phyloP scores from a whole-genome alignment of 2,329 filamentous ascomycete species.

The Xylariaceae sp. region DNA sequence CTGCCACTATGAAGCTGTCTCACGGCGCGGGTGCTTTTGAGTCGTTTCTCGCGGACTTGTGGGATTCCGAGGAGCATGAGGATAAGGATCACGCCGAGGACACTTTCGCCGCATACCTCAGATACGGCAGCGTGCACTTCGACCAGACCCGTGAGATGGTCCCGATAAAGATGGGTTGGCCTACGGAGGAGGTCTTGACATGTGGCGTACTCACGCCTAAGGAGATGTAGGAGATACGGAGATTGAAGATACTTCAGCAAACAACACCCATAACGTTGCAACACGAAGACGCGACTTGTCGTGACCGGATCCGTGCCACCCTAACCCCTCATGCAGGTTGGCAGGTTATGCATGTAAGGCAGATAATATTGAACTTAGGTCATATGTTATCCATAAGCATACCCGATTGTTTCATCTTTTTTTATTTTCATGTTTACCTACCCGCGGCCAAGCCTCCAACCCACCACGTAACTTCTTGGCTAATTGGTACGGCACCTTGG shows the following conservation, averaged over 20 bases:
- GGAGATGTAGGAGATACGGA: background rate
- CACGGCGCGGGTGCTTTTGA: constrained; percentile 29
- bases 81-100: constrained; percentile 28
- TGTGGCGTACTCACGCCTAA: constrained; percentile 26
- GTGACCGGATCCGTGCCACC: too few species aligned
- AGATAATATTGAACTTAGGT: too few species aligned
- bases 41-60: constrained; percentile 30
- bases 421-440: too few species aligned
- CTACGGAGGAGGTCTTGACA: constrained; percentile 23
- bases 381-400: too few species aligned
- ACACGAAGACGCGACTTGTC: too few species aligned
- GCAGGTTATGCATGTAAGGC: too few species aligned
- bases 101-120: constrained; percentile 30
- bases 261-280: too few species aligned
- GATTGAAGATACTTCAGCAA: background rate
- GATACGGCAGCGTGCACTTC: constrained; percentile 29
- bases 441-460: too few species aligned
- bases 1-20: constrained; percentile 33
- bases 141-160: constrained; percentile 26
- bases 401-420: too few species aligned
- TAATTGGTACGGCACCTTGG: too few species aligned
- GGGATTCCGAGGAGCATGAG: constrained; percentile 31
- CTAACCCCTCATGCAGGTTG: too few species aligned
- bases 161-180: constrained; percentile 22
- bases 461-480: too few species aligned